These are phyloP conservation scores for Candida khao-thaluensis DNA, from an alignment of 805 yeast genomes.

Conservation along the genomic window DNA sequence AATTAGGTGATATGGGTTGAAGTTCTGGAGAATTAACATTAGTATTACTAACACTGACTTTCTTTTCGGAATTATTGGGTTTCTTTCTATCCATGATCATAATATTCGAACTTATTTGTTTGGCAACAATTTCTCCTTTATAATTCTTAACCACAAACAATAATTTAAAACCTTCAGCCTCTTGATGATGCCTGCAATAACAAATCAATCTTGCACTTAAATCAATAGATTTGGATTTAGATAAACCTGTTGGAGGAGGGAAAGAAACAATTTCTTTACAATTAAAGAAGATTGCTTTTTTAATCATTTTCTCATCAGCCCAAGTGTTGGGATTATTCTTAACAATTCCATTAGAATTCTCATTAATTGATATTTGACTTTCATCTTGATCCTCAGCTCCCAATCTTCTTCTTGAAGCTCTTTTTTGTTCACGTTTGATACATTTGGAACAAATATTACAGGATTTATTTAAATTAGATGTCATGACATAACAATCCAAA, in stretches of 20 bases:
- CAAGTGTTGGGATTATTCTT: conserved; percentile 63
- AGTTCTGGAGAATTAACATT: conserved; percentile 8
- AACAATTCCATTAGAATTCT: conserved; percentile 21
- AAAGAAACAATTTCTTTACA: conserved; percentile 82
- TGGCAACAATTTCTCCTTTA: conserved; percentile 64
- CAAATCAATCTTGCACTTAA: conserved; percentile 80
- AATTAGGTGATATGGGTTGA: conserved; percentile 58
- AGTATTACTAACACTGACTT: background rate
- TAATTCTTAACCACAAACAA: conserved; percentile 65
- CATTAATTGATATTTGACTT: background rate
- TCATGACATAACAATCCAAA: conserved; percentile 79
- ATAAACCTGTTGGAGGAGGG: conserved; percentile 55
- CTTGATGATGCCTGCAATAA: conserved; percentile 94
- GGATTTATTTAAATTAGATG: conserved; percentile 45
- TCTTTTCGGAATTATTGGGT: conserved; percentile 24
- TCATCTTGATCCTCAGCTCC: conserved; percentile 33
- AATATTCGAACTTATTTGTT: conserved; percentile 67
- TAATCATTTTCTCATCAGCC: conserved; percentile 72
- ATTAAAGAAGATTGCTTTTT: conserved; percentile 86
- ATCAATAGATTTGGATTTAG: conserved; percentile 41
- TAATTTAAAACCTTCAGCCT: conserved; percentile 77
- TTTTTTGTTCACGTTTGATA: conserved; percentile 86
- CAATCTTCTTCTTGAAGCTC: conserved; percentile 89
- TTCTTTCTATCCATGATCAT: conserved; percentile 96
- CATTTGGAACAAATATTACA: conserved; percentile 87